These are phyloP conservation scores for Helenozyma baotianmanensis DNA, from an alignment of 805 yeast genomes.

Conservation along the genomic window DNA sequence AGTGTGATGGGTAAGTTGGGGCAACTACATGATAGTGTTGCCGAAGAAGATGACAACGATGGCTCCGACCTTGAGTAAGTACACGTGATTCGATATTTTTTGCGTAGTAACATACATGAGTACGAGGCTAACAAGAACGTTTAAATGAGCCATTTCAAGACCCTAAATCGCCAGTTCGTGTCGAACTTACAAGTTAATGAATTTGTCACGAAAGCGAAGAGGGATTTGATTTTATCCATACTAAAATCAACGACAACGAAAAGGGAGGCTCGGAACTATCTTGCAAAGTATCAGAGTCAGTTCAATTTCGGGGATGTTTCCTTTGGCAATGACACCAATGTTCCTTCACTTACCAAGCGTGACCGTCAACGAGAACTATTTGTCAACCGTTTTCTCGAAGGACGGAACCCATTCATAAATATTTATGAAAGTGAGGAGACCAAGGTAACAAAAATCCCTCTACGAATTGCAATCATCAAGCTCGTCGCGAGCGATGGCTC, in stretches of 20 bases:
- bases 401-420: conserved; percentile 30
- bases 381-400: conserved; percentile 28
- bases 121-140: background rate
- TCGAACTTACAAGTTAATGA: conserved; percentile 34
- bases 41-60: conserved; percentile 11
- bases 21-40: conserved; percentile 41
- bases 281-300: conserved; percentile 60
- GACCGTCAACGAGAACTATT: conserved; percentile 26
- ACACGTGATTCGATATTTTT: too few species aligned
- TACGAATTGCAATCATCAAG: conserved; percentile 55
- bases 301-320: conserved; percentile 24
- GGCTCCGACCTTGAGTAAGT: conserved; percentile 10
- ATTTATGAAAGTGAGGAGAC: conserved; percentile 28
- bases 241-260: conserved; percentile 89
- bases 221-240: conserved; percentile 76
- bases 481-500: conserved; percentile 38
- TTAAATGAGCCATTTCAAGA: conserved; percentile 30
- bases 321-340: background rate
- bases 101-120: background rate
- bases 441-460: conserved; percentile 37
- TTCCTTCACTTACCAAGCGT: too few species aligned
- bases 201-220: conserved; percentile 43
- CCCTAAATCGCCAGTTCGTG: conserved; percentile 27
- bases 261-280: conserved; percentile 81
- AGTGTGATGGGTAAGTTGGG: conserved; percentile 76